Conservation (phyloP, 371 early-diverging fungal species). For the Mortierella sp. region DNA sequence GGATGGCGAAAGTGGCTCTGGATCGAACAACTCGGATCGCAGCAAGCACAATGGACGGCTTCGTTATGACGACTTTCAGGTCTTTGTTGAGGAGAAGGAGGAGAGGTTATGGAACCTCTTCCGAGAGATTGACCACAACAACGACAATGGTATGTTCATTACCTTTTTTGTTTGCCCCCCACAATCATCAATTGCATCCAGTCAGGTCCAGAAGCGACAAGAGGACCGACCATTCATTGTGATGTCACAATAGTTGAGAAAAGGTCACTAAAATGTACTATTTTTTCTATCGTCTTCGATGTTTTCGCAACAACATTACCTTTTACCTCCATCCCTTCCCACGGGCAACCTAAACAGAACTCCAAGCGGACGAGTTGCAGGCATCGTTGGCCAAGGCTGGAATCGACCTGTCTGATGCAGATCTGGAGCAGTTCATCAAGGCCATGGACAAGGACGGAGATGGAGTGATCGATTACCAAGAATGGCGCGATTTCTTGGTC, state of each 20-base stretch:
- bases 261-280: background rate
- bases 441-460: conserved; percentile 77
- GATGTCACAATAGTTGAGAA: background rate
- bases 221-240: background rate
- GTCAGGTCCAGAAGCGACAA: background rate
- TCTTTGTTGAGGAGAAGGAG: conserved; percentile 80
- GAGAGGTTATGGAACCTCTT: conserved; percentile 77
- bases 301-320: background rate
- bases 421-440: conserved; percentile 74
- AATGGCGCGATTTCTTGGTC: conserved; percentile 83
- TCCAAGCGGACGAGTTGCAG: conserved; percentile 72
- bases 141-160: conserved; percentile 62
- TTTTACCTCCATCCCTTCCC: background rate
- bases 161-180: background rate
- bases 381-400: conserved; percentile 71
- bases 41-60: conserved; percentile 47
- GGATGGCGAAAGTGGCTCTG: background rate
- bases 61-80: conserved; percentile 78
- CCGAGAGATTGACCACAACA: conserved; percentile 72
- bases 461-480: conserved; percentile 80
- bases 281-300: background rate
- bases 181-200: background rate
- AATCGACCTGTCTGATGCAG: conserved; percentile 72
- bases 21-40: conserved; percentile 6
- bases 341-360: conserved; percentile 23